Percentiles rank a stretch among this genome's conserved stretches.
Conservation (phyloP, 352 stramenopile species). For the Globisporangium paddicum region DNA sequence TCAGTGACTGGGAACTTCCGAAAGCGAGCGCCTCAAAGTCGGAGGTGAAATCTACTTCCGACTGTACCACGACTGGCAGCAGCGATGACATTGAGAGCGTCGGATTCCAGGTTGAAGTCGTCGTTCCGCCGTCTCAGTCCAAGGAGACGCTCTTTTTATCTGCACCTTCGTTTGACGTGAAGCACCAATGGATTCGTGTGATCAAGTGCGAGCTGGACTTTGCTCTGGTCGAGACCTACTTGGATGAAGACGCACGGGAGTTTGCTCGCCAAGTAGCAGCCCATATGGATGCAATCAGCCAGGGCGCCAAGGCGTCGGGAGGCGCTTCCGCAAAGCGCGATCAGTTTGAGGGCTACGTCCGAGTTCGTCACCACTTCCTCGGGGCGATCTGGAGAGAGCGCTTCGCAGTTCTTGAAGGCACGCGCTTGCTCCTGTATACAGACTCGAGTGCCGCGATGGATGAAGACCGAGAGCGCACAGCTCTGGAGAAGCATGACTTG, state of each 20-base stretch:
- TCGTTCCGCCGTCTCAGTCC: constrained; percentile 1
- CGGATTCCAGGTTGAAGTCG: constrained; percentile 36
- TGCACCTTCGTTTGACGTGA: constrained; percentile 23
- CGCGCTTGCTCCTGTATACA: constrained; percentile 26
- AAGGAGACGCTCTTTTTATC: constrained; percentile 31
- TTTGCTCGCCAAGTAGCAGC: constrained; percentile 49
- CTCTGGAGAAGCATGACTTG: constrained; percentile 50
- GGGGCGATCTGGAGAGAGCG: constrained; percentile 48
- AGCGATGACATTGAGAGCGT: constrained; percentile 22
- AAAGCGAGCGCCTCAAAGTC: neutral
- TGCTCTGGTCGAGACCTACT: constrained; percentile 43
- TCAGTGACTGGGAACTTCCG: constrained; percentile 41
- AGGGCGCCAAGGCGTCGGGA: neutral
- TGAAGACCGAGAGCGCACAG: constrained; percentile 19
- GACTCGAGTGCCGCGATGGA: constrained; percentile 25
- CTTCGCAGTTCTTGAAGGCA: constrained; percentile 34
- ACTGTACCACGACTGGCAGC: neutral
- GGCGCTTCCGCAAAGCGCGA: neutral
- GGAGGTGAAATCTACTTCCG: neutral
- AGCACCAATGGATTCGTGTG: constrained; percentile 47
- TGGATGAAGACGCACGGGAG: constrained; percentile 48
- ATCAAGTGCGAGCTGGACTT: constrained; percentile 63
- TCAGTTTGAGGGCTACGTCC: constrained; percentile 31
- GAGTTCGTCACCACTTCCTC: constrained; percentile 39
- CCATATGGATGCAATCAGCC: constrained; percentile 22